Evolutionary conservation across 164 flowering plant species (phyloP).

Genomic region (Liriodendron chinense): DNA sequence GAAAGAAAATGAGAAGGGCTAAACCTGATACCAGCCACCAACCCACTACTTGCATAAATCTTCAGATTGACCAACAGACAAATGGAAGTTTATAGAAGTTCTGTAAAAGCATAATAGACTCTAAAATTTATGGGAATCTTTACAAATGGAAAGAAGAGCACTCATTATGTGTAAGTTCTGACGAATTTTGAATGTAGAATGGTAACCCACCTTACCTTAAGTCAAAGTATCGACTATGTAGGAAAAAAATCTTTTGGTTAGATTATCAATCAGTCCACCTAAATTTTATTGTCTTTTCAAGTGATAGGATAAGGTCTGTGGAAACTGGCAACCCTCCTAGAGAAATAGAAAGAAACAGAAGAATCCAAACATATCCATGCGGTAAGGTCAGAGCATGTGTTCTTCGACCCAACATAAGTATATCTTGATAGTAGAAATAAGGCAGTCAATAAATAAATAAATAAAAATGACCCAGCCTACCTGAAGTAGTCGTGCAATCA

Average conservation of each 20-base stretch:
- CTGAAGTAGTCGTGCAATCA: slow-evolving; percentile 83
- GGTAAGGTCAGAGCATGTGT: not conserved
- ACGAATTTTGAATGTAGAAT: not conserved
- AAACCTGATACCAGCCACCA: too few relatives aligned
- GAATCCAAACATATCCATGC: not conserved
- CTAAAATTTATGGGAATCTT: not conserved
- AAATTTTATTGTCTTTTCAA: not conserved
- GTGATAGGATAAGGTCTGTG: not conserved
- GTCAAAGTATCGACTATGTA: not conserved
- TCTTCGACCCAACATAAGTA: not conserved
- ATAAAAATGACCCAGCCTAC: slow-evolving; percentile 25
- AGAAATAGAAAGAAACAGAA: not conserved
- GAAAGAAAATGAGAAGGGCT: too few relatives aligned
- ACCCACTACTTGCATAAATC: too few relatives aligned
- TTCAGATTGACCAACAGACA: too few relatives aligned
- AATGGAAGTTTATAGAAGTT: too few relatives aligned
- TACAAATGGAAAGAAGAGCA: not conserved
- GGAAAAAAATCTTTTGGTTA: not conserved
- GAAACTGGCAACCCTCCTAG: not conserved
- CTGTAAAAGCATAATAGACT: not conserved
- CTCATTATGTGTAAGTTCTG: not conserved
- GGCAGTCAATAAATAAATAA: not conserved
- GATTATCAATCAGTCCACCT: not conserved
- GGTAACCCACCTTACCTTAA: not conserved
- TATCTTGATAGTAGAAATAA: not conserved